Base-by-base conservation (phyloP, 768 basidiomycete genomes). In the Cystobasidium tubakii region DNA sequence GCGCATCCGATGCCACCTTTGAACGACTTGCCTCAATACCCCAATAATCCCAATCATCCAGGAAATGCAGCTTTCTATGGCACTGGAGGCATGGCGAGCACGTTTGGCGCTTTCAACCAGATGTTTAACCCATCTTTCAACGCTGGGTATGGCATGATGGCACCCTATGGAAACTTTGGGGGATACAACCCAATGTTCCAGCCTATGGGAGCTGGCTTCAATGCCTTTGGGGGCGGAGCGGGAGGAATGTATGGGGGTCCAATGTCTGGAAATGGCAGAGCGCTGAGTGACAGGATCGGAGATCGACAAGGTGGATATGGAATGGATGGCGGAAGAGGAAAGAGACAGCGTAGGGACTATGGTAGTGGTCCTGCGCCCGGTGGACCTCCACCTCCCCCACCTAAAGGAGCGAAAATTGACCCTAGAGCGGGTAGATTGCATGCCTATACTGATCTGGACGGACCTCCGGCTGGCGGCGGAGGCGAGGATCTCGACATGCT, bases 1-100 rank as follows among this genome's bases (percentile, higher is more conserved):
- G 90, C 93, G 78, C 90, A 88, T 76, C 75, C 78, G 80, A 73
- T 79, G 81, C 72, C 76, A 76, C 42, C 76, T 75, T 19, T 70
- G 66, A 25, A 29, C 13, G 89, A 90, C 78, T 90, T 90, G 7
- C 89, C 91, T 81, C 85, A 86, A 27, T 90, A 91, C 80, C 87
- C 90, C 74, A 91, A 90, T 72, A 33, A 69, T 34, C 44, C 66
- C 3, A 34, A 34, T 34, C 31, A 53, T 53, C 46, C 39, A n/a
- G 50, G 10, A 7, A 53, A 44, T 29, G n/a, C 44, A 4, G 50
- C 17, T 36, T 44, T 53, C 66, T 69, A 69, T 36, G 36, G 46
- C n/a, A 50, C 39, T 65, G 25, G 17, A 27, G 66, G 66, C 36
- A 54, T 69, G 50, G 66, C 66, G 25, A 46, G 31, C 42, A 69